Evolutionary conservation across 2,329 filamentous ascomycete species (phyloP), one percentile per base, ranked within the genome.

Genomic region (Paecilomyces dactylethromorphus): DNA sequence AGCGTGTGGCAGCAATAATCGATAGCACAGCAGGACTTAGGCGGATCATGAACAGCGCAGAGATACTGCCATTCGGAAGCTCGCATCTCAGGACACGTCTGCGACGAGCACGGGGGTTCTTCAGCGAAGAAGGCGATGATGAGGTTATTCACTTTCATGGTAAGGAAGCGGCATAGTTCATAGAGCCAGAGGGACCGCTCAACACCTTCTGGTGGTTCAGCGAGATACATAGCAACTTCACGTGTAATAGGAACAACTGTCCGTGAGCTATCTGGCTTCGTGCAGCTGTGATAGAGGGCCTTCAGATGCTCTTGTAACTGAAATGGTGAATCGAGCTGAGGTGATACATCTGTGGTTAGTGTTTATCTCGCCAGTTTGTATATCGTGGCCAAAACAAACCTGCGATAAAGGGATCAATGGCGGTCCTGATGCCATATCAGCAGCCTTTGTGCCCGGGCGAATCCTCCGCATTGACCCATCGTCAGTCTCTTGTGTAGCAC

Each of bases 1-100:
- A 99, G 87, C 0, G 94, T 99, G 73, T 99, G 94, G 74, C 93
- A 97, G 82, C 92, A 97, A 78, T 99, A 99, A 77, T 99, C 94
- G 70, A 99, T 97, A 56, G 94, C 94, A 75, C 93, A 97, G 79
- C 94, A 99, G 68, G 89, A 90, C 78, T 97, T 97, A 54, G 94
- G 94, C 55, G 92, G 89, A 71, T 97, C 93, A 73, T 99, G 94
- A 2, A 97, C 94, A 55, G 94, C 94, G 78, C 94, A 99, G 54
- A 99, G 85, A 70, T 97, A 99, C 77, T 99, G 94, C 94, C 94
- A 99, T 79, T 99, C 93, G 31, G 90, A 94, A 2, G 94, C 94
- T 70, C 94, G 92, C 94, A 99, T 99, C 77, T 99, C 94, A 32
- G 92, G 92, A 70, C 94, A 99, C 1, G 94, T 97, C 63, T 83